phyloP scores from a whole-genome alignment of 495 filamentous ascomycete genomes.

The Saxispiralis lemnorum region DNA sequence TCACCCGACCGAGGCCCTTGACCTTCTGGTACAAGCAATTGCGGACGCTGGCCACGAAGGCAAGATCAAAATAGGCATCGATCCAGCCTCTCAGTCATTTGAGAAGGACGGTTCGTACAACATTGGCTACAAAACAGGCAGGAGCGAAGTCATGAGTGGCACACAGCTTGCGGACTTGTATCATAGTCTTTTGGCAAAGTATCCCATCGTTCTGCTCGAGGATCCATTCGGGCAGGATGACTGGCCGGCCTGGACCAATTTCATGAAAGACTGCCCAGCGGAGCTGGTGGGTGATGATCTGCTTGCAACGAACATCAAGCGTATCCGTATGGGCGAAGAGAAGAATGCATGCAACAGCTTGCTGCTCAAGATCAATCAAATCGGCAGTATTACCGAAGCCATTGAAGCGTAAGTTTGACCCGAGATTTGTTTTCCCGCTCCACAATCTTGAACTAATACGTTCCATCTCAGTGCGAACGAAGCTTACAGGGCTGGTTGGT shows the following conservation, averaged over 20 bases:
- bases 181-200: conserved; percentile 3
- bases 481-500: conserved; percentile 1
- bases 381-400: conserved; percentile 6
- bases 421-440: background rate
- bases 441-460: background rate
- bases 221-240: conserved; percentile 10
- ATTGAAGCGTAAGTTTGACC: conserved; percentile 1
- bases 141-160: background rate
- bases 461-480: background rate
- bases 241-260: conserved; percentile 1
- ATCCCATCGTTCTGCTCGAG: conserved; percentile 8
- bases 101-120: conserved; percentile 2
- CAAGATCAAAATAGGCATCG: conserved; percentile 11
- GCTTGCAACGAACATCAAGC: conserved; percentile 5
- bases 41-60: conserved; percentile 2
- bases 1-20: conserved; percentile 1
- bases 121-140: conserved; percentile 3
- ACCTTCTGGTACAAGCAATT: conserved; percentile 4
- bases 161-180: background rate
- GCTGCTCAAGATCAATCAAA: conserved; percentile 8
- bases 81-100: conserved; percentile 6
- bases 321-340: background rate
- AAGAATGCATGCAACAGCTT: conserved; percentile 7
- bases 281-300: conserved; percentile 10
- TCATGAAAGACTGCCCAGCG: background rate